Conservation (phyloP, 352 stramenopile species). For the Globisporangium sylvaticum region DNA sequence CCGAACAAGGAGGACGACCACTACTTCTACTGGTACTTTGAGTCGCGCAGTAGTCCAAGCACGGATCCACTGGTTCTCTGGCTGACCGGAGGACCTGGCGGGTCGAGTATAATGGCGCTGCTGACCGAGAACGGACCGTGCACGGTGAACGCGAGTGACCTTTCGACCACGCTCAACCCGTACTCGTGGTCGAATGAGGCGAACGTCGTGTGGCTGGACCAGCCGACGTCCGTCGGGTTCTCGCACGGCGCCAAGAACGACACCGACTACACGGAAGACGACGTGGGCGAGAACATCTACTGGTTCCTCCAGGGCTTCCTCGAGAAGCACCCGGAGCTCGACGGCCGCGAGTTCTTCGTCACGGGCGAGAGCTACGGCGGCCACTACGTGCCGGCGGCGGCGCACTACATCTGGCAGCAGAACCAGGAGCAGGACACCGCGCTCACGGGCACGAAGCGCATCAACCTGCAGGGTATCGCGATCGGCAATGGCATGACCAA, state of each 20-base stretch:
- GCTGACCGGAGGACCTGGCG: conserved; percentile 49
- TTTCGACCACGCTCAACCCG: conserved; percentile 32
- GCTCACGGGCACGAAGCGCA: neutral
- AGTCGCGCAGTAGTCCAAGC: conserved; percentile 28
- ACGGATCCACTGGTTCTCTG: conserved; percentile 48
- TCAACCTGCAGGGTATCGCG: conserved; percentile 58
- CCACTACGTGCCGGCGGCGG: conserved; percentile 43
- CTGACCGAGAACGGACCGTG: conserved; percentile 56
- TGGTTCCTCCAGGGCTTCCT: conserved; percentile 43
- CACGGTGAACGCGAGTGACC: conserved; percentile 24
- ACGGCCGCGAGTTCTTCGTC: conserved; percentile 41
- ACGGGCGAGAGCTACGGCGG: conserved; percentile 53
- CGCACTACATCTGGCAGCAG: conserved; percentile 34
- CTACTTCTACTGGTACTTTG: conserved; percentile 72
- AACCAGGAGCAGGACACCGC: neutral
- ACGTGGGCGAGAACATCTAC: conserved; percentile 53
- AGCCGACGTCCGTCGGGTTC: conserved; percentile 42
- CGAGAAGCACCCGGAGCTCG: conserved; percentile 40
- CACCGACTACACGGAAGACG: conserved; percentile 29
- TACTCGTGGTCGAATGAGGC: conserved; percentile 48
- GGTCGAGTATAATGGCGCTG: conserved; percentile 43
- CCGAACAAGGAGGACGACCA: conserved; percentile 53
- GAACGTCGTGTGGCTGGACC: conserved; percentile 56
- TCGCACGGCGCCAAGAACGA: conserved; percentile 29
- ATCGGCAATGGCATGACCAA: conserved; percentile 69